phyloP scores from a whole-genome alignment of 164 flowering plant species.

The Tetracentron sinense region DNA sequence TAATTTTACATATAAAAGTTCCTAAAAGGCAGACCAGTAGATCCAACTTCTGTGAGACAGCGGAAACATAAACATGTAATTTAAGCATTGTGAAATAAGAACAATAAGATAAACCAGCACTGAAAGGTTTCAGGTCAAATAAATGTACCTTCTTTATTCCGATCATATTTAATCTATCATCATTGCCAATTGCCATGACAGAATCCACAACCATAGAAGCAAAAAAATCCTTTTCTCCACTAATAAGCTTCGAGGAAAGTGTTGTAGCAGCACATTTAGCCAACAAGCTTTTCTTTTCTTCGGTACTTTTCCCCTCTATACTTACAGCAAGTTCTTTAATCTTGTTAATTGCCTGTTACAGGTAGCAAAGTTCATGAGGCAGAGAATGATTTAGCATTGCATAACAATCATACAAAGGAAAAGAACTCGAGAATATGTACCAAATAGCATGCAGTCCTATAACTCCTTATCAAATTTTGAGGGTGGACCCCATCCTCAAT shows the following conservation, averaged over 20 bases:
- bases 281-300: conserved; percentile 78
- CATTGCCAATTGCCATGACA: conserved; percentile 81
- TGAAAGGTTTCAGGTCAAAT: not conserved
- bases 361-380: conserved; percentile 2
- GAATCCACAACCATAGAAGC: conserved; percentile 96
- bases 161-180: conserved; percentile 85
- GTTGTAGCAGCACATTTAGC: conserved; percentile 97
- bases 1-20: too few relatives aligned
- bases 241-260: conserved; percentile 91
- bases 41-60: too few relatives aligned
- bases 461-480: conserved; percentile 84
- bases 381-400: not conserved
- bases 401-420: conserved; percentile 19
- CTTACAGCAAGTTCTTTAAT: conserved; percentile 79
- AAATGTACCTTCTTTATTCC: conserved; percentile 84
- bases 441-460: conserved; percentile 63
- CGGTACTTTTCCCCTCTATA: conserved; percentile 89
- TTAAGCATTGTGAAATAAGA: too few relatives aligned
- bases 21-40: too few relatives aligned
- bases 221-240: conserved; percentile 97
- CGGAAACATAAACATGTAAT: too few relatives aligned
- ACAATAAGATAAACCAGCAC: too few relatives aligned
- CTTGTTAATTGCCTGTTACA: conserved; percentile 73
- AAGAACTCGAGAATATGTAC: conserved; percentile 32
- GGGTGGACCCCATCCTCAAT: conserved; percentile 77